These are phyloP conservation scores for Arctium minus DNA, from an alignment of 129 eudicot genomes.

Conservation along the genomic window DNA sequence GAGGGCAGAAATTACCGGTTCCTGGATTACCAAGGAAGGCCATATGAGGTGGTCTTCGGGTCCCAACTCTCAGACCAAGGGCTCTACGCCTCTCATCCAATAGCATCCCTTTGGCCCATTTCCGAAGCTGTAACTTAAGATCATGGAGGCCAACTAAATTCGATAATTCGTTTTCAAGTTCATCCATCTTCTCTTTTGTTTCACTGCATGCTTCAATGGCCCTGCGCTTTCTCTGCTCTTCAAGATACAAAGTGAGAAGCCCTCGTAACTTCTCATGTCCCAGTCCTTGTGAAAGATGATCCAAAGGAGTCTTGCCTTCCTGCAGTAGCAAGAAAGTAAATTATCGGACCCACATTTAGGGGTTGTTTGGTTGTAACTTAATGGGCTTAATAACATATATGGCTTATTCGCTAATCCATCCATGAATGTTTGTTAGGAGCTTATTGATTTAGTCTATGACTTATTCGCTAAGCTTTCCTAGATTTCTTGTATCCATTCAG, in stretches of 20 bases:
- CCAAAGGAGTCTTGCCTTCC: constrained; percentile 81
- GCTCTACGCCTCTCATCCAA: constrained; percentile 86
- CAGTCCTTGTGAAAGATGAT: constrained; percentile 73
- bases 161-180: constrained; percentile 69
- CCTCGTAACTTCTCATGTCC: constrained; percentile 73
- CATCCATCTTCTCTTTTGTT: constrained; percentile 85
- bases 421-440: no score
- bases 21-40: constrained; percentile 96
- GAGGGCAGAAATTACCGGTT: constrained; percentile 43
- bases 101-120: constrained; percentile 92
- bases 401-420: no score
- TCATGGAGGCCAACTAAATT: constrained; percentile 70
- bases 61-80: constrained; percentile 67
- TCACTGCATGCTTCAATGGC: constrained; percentile 87
- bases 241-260: constrained; percentile 51
- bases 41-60: constrained; percentile 80
- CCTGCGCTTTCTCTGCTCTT: constrained; percentile 59
- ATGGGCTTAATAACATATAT: no score
- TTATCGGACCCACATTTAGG: constrained; percentile 1
- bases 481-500: no score
- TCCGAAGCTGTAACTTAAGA: constrained; percentile 66
- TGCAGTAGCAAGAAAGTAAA: constrained; percentile 28
- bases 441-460: no score
- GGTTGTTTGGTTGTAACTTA: no score
- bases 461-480: no score